Evolutionary conservation across 2,329 filamentous ascomycete genomes (phyloP).

Genomic region (Macrophomina tecta): DNA sequence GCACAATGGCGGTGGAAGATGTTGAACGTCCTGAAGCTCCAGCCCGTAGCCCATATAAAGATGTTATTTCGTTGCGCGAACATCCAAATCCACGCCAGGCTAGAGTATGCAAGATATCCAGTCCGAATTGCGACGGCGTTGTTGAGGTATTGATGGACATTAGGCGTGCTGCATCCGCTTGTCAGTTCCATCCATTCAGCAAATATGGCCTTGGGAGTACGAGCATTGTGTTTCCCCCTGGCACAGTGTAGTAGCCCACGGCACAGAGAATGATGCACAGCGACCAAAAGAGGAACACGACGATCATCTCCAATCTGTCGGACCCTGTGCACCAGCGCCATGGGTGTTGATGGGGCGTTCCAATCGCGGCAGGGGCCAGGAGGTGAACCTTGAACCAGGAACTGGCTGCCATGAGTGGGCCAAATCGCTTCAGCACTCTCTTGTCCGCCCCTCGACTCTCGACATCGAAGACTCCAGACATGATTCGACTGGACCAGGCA

Average conservation of each 20-base stretch:
- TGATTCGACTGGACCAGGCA: conserved; percentile 28
- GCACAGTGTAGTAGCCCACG: conserved; percentile 52
- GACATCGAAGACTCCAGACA: conserved; percentile 5
- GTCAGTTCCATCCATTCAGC: not conserved
- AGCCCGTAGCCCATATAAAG: conserved; percentile 70
- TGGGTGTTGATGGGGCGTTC: conserved; percentile 48
- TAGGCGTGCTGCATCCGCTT: conserved; percentile 34
- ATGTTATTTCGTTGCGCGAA: conserved; percentile 72
- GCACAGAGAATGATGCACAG: conserved; percentile 52
- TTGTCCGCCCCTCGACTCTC: conserved; percentile 26
- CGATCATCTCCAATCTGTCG: conserved; percentile 54
- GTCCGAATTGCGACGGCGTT: conserved; percentile 69
- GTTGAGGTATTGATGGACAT: conserved; percentile 47
- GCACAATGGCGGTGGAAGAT: conserved; percentile 72
- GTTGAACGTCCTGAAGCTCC: conserved; percentile 71
- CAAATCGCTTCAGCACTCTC: not conserved
- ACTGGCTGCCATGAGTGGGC: conserved; percentile 29
- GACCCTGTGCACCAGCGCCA: conserved; percentile 55
- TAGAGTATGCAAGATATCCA: conserved; percentile 67
- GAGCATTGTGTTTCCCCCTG: conserved; percentile 54
- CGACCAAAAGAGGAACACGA: conserved; percentile 52
- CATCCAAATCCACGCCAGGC: conserved; percentile 69
- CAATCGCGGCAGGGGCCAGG: conserved; percentile 52
- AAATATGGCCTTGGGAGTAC: conserved; percentile 31
- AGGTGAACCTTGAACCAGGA: conserved; percentile 48